phyloP scores from a whole-genome alignment of 2,329 filamentous ascomycete genomes.

The Waltergamsia citrina region DNA sequence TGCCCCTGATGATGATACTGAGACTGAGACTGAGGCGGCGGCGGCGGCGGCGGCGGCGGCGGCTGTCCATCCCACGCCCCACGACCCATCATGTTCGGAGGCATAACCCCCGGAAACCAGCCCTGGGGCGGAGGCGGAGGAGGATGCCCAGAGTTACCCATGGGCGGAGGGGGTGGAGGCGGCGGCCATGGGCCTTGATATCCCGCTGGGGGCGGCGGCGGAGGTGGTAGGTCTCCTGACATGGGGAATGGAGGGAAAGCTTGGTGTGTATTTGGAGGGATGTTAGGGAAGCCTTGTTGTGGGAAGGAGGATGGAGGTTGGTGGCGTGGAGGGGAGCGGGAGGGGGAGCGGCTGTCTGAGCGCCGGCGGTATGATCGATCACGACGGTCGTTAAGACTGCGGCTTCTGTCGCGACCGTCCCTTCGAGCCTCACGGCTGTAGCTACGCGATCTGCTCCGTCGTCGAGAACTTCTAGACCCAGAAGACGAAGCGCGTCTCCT shows the following conservation, averaged over 20 bases:
- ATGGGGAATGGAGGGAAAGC: conserved; percentile 10
- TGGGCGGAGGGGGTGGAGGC: conserved; percentile 16
- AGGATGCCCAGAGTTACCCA: conserved; percentile 1
- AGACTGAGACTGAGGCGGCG: conserved; percentile 1
- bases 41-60: conserved; percentile 11
- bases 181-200: conserved; percentile 33
- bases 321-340: conserved; percentile 5
- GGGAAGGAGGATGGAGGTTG: conserved; percentile 1
- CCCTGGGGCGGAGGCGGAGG: conserved; percentile 4
- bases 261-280: conserved; percentile 9
- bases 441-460: conserved; percentile 4
- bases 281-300: conserved; percentile 11
- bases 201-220: conserved; percentile 25
- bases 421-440: conserved; percentile 22
- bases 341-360: conserved; percentile 15
- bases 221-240: conserved; percentile 18
- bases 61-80: conserved; percentile 4
- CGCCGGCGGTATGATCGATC: conserved; percentile 10
- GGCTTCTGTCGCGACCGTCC: conserved; percentile 14
- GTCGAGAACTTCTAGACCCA: conserved; percentile 12
- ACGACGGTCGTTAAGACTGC: conserved; percentile 6
- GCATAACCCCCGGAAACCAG: conserved; percentile 9
- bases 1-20: conserved; percentile 3
- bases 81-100: conserved; percentile 7
- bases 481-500: conserved; percentile 18